A percentile compares a stretch with the other conserved stretches of the same genome.
Evolutionary conservation across 2,329 filamentous ascomycete genomes (phyloP).

Genomic region (Trichothecium roseum): DNA sequence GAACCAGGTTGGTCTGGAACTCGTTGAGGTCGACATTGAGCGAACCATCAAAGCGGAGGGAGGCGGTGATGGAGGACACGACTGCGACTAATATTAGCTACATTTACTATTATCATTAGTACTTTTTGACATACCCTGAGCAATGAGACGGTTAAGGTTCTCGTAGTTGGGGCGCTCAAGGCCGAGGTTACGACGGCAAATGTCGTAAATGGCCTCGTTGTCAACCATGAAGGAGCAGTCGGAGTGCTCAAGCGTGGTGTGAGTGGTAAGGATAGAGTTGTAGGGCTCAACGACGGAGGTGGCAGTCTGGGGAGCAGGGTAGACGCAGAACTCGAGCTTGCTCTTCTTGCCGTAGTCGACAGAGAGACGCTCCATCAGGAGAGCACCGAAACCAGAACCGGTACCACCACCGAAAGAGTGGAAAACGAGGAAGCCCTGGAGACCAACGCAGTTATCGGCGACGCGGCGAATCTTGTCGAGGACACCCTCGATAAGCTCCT

Average conservation of each 20-base stretch:
- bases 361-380: slow-evolving; percentile 97
- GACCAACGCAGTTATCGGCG: slow-evolving; percentile 94
- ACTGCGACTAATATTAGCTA: slow-evolving; percentile 41
- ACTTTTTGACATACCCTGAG: slow-evolving; percentile 57
- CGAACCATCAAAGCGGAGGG: slow-evolving; percentile 95
- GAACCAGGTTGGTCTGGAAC: slow-evolving; percentile 99
- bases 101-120: not conserved
- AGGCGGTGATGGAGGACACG: slow-evolving; percentile 96
- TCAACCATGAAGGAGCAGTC: slow-evolving; percentile 99
- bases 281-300: slow-evolving; percentile 98
- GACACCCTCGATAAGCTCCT: slow-evolving; percentile 97
- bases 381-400: slow-evolving; percentile 94
- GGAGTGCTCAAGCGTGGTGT: slow-evolving; percentile 98
- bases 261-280: slow-evolving; percentile 98
- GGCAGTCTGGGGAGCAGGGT: slow-evolving; percentile 93
- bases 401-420: slow-evolving; percentile 99
- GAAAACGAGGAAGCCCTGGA: slow-evolving; percentile 99
- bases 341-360: slow-evolving; percentile 99
- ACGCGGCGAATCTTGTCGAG: slow-evolving; percentile 96
- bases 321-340: slow-evolving; percentile 99
- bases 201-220: slow-evolving; percentile 99
- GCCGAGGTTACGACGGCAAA: slow-evolving; percentile 94
- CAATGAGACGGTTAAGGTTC: slow-evolving; percentile 97
- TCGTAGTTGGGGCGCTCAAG: slow-evolving; percentile 97
- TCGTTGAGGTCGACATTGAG: slow-evolving; percentile 99